Conservation (phyloP, 371 early-diverging fungal species). For the Mortierella sp. region DNA sequence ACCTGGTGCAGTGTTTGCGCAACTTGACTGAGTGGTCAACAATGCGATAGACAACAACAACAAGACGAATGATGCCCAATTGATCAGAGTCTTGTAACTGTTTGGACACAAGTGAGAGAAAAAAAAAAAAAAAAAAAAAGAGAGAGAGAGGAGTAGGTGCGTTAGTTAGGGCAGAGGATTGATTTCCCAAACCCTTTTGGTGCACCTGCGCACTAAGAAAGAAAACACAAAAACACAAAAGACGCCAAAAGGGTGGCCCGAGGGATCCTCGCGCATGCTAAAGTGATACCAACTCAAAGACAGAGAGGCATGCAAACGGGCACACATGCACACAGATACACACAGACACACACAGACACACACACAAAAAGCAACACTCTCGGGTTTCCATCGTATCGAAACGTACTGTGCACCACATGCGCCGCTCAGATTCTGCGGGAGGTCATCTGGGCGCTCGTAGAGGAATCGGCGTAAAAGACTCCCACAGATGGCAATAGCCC, state of each 20-base stretch:
- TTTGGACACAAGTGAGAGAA: background rate
- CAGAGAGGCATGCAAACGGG: too few species aligned
- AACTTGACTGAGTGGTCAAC: slow-evolving; percentile 37
- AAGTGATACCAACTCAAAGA: too few species aligned
- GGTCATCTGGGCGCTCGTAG: slow-evolving; percentile 40
- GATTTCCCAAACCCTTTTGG: too few species aligned
- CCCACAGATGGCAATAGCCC: slow-evolving; percentile 27
- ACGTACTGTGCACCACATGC: slow-evolving; percentile 50
- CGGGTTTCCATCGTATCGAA: background rate
- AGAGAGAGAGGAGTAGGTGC: background rate
- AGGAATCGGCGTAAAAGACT: slow-evolving; percentile 36
- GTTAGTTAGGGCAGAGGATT: background rate
- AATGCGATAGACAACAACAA: slow-evolving; percentile 35
- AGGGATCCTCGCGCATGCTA: too few species aligned
- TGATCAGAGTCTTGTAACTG: slow-evolving; percentile 50
- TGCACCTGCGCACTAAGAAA: background rate
- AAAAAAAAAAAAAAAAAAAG: background rate
- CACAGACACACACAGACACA: background rate
- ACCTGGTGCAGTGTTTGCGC: slow-evolving; percentile 25
- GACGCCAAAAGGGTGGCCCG: too few species aligned
- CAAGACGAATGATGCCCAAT: slow-evolving; percentile 47
- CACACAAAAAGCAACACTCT: background rate
- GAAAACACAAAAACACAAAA: too few species aligned
- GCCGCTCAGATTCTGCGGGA: slow-evolving; percentile 31
- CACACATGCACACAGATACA: too few species aligned